phyloP scores from a whole-genome alignment of 192 early-diverging fungal species.

The Backusella tuberculispora region DNA sequence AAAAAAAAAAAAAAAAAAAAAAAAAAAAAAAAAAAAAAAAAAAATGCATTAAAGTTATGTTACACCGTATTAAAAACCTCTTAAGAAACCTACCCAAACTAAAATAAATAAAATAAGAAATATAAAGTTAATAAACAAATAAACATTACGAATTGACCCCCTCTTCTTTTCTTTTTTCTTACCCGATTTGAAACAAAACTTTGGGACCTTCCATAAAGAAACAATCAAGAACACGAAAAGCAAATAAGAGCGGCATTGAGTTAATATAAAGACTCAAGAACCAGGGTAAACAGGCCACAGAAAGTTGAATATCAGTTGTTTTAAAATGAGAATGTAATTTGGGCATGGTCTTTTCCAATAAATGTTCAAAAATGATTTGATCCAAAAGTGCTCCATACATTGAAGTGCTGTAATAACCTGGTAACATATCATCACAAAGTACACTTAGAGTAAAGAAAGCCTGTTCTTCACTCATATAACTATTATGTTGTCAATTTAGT shows the following conservation, averaged over 20 bases:
- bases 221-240: constrained; percentile 83
- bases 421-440: constrained; percentile 78
- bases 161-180: not conserved
- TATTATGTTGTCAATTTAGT: not conserved
- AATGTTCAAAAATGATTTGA: constrained; percentile 82
- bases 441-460: constrained; percentile 86
- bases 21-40: not conserved
- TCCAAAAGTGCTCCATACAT: constrained; percentile 92
- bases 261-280: constrained; percentile 90
- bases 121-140: not conserved
- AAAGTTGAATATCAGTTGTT: constrained; percentile 82
- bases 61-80: not conserved
- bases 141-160: not conserved
- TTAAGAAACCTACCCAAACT: not conserved
- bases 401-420: constrained; percentile 73
- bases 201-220: constrained; percentile 89
- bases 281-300: constrained; percentile 90
- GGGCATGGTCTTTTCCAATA: constrained; percentile 84
- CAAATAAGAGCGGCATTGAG: constrained; percentile 79
- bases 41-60: not conserved
- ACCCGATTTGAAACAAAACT: constrained; percentile 80
- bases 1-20: not conserved
- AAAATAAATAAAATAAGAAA: not conserved
- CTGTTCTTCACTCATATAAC: constrained; percentile 86
- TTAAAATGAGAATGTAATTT: constrained; percentile 72